Evolutionary conservation across 768 basidiomycete species (phyloP).

Genomic region (Serendipita sp.): DNA sequence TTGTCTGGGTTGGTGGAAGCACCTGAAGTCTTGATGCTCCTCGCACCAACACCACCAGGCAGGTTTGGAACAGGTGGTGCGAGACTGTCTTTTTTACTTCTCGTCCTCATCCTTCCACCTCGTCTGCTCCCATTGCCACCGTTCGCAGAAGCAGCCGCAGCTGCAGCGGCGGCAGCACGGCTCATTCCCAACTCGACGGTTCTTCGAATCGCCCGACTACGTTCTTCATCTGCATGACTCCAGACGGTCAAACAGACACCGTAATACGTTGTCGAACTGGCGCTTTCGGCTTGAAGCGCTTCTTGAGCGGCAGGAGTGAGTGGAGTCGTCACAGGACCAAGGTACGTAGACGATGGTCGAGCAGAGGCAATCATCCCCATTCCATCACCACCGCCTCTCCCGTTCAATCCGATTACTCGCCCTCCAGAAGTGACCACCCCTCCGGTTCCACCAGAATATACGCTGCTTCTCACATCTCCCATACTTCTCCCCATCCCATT

Average conservation of each 20-base stretch:
- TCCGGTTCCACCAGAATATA: neutral
- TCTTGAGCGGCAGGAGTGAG: constrained; percentile 28
- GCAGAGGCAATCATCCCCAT: constrained; percentile 29
- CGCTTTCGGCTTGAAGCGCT: constrained; percentile 21
- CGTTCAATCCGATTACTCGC: neutral
- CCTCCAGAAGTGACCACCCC: neutral
- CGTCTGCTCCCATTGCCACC: neutral
- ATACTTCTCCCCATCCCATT: neutral
- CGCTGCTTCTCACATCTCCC: neutral
- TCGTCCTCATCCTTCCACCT: neutral
- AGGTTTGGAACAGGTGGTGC: neutral
- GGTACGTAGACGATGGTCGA: constrained; percentile 61
- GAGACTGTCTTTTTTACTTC: constrained; percentile 1
- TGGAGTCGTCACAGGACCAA: constrained; percentile 37
- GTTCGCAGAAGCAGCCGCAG: too few species aligned
- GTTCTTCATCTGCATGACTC: constrained; percentile 85
- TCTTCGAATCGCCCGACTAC: constrained; percentile 66
- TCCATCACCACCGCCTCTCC: neutral
- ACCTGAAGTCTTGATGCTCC: constrained; percentile 9
- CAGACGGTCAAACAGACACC: constrained; percentile 90
- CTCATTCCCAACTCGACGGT: constrained; percentile 48
- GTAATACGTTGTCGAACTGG: constrained; percentile 54
- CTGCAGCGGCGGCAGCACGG: neutral
- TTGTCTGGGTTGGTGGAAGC: constrained; percentile 8
- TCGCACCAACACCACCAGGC: neutral